A percentile compares a stretch with the other conserved stretches of the same genome.
Conservation (phyloP, 1,284 basidiomycete genomes). For the Schizophyllum amplum region DNA sequence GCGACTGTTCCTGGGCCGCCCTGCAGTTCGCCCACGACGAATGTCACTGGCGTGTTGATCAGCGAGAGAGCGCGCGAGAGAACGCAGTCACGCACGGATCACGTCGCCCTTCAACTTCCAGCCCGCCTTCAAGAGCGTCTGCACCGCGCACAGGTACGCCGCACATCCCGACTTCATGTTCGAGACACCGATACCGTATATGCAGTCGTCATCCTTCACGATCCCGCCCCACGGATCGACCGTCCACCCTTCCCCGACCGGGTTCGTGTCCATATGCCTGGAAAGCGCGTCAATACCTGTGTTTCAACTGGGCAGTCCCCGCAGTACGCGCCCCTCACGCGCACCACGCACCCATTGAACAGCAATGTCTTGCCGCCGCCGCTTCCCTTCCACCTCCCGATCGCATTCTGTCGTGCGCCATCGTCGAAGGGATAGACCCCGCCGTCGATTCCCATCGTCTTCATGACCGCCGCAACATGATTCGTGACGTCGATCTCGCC, state of each 20-base stretch:
- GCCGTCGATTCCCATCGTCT: not conserved
- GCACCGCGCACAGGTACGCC: not conserved
- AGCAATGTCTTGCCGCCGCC: not conserved
- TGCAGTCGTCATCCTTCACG: not conserved
- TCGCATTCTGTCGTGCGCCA: not conserved
- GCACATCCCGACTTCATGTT: not conserved
- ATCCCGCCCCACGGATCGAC: not conserved
- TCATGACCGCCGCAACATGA: not conserved
- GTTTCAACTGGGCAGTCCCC: too few species aligned
- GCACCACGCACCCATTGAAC: not conserved
- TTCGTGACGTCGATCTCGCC: not conserved
- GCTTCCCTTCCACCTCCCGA: not conserved
- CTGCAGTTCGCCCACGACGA: not conserved
- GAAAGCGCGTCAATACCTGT: not conserved
- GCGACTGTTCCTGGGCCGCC: not conserved
- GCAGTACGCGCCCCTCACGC: too few species aligned
- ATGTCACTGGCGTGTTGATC: not conserved
- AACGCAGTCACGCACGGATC: not conserved
- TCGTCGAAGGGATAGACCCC: not conserved
- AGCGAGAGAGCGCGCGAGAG: too few species aligned
- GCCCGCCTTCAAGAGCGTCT: not conserved
- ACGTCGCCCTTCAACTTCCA: not conserved
- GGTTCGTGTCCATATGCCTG: not conserved
- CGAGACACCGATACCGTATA: not conserved
- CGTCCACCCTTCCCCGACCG: not conserved